phyloP scores from a whole-genome alignment of 202 grass and related monocot species.

The Carex sylvatica region DNA sequence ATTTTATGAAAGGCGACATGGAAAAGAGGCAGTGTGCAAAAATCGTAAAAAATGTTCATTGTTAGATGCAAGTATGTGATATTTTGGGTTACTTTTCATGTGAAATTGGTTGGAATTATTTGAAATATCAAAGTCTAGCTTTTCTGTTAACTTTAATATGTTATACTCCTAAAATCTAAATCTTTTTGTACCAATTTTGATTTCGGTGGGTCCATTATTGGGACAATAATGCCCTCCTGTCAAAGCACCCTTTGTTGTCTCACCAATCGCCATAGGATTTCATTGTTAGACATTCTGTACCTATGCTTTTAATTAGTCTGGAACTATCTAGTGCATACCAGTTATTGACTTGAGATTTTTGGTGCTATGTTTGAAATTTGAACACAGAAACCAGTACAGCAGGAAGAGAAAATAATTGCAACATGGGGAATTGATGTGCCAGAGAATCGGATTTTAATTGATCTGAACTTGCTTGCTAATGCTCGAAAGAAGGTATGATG shows the following conservation, averaged over 20 bases:
- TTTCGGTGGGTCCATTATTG: background rate
- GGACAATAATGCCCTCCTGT: too few relatives aligned
- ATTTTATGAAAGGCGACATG: too few relatives aligned
- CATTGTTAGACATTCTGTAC: background rate
- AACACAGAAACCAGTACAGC: constrained; percentile 49
- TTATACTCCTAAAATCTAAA: background rate
- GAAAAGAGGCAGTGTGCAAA: background rate
- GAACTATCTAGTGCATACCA: background rate
- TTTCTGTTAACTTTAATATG: background rate
- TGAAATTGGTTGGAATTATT: background rate
- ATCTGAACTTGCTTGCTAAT: constrained; percentile 73
- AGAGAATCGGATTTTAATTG: background rate
- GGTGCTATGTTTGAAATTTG: background rate
- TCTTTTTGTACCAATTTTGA: background rate
- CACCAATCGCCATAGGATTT: background rate
- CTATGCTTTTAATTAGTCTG: background rate
- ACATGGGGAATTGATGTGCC: constrained; percentile 93
- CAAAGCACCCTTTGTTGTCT: too few relatives aligned
- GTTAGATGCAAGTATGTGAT: background rate
- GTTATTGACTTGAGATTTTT: background rate
- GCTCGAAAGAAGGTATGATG: constrained; percentile 71
- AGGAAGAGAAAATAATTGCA: constrained; percentile 75
- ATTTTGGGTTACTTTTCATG: background rate
- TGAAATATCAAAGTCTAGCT: background rate
- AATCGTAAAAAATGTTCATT: background rate